Evolutionary conservation across 768 basidiomycete genomes (phyloP).

Genomic region (Coprinopsis sp.): DNA sequence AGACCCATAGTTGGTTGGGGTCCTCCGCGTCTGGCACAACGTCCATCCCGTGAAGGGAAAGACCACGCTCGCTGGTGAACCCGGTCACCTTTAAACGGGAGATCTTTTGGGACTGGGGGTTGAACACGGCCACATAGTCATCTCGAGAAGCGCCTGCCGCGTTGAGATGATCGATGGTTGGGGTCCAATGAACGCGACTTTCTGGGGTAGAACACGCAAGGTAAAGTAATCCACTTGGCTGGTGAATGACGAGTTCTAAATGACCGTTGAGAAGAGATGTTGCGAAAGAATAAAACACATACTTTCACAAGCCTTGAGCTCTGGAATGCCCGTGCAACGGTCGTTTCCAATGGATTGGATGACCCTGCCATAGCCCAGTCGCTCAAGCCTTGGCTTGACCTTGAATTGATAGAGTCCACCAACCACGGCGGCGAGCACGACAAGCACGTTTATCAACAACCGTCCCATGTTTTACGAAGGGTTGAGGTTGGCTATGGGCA

Average conservation of each 20-base stretch:
- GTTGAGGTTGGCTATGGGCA: background rate
- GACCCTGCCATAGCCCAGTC: conserved; percentile 40
- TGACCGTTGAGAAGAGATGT: background rate
- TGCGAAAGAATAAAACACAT: conserved; percentile 14
- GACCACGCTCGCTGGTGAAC: conserved; percentile 36
- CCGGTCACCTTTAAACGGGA: conserved; percentile 41
- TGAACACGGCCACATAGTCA: conserved; percentile 61
- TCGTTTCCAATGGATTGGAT: conserved; percentile 43
- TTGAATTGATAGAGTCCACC: conserved; percentile 45
- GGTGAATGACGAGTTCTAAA: conserved; percentile 56
- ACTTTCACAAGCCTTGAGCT: conserved; percentile 71
- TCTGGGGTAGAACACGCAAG: conserved; percentile 56
- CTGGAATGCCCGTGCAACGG: conserved; percentile 44
- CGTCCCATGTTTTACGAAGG: conserved; percentile 8
- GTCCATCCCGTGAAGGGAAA: conserved; percentile 66
- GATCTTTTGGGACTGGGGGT: conserved; percentile 40
- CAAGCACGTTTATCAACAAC: conserved; percentile 23
- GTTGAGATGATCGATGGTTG: conserved; percentile 34
- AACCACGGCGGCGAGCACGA: conserved; percentile 35
- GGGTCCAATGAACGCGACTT: conserved; percentile 50
- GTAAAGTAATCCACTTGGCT: conserved; percentile 52
- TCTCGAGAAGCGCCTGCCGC: conserved; percentile 32
- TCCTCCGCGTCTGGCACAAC: conserved; percentile 50
- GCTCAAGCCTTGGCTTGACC: conserved; percentile 39
- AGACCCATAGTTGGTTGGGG: conserved; percentile 51